phyloP scores from a whole-genome alignment of 306 rosid species.

The Urtica urens region DNA sequence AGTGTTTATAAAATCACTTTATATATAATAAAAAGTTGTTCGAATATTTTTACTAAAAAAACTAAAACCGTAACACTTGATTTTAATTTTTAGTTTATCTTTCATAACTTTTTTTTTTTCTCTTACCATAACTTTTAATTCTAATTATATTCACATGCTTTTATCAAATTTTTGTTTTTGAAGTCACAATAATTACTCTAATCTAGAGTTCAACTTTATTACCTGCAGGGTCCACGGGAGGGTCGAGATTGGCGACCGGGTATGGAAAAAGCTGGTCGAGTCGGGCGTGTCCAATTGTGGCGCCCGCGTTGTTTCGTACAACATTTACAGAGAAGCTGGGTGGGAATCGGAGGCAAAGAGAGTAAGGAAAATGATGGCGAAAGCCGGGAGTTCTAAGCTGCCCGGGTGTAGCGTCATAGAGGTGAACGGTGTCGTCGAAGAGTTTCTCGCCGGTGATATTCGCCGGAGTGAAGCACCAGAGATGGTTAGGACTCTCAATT shows the following conservation, averaged over 20 bases:
- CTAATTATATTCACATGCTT: too few species aligned
- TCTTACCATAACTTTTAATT: too few species aligned
- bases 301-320: slow-evolving; percentile 59
- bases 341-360: slow-evolving; percentile 59
- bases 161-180: too few species aligned
- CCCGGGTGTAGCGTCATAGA: slow-evolving; percentile 83
- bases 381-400: slow-evolving; percentile 48
- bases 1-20: too few species aligned
- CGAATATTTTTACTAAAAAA: too few species aligned
- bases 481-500: slow-evolving; percentile 44
- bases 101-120: too few species aligned
- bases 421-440: slow-evolving; percentile 56
- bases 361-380: slow-evolving; percentile 38
- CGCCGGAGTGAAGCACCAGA: slow-evolving; percentile 58
- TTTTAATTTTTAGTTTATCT: too few species aligned
- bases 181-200: too few species aligned
- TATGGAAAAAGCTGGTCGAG: slow-evolving; percentile 53
- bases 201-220: too few species aligned
- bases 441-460: slow-evolving; percentile 64
- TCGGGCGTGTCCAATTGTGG: slow-evolving; percentile 52
- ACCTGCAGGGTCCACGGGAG: slow-evolving; percentile 61
- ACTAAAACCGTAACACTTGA: too few species aligned
- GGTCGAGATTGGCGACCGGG: slow-evolving; percentile 44
- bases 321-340: slow-evolving; percentile 63
- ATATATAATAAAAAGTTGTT: too few species aligned